These are phyloP conservation scores for Oenanthe sinensis DNA, from an alignment of 129 eudicot species.

Conservation along the genomic window DNA sequence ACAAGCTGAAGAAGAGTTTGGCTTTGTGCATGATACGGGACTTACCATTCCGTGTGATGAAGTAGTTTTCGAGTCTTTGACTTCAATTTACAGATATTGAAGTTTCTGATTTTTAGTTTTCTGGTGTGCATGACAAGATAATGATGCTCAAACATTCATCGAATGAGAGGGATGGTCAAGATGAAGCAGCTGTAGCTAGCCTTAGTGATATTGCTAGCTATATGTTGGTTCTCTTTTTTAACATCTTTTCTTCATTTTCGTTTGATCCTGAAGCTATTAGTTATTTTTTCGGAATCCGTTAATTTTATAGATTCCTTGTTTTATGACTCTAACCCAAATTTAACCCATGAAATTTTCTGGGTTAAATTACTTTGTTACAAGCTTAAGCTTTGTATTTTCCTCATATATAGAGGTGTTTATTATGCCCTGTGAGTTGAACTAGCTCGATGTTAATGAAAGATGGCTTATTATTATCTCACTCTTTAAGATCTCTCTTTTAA, in stretches of 20 bases:
- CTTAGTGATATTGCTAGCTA: neutral
- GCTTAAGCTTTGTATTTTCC: conserved; percentile 22
- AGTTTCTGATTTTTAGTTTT: neutral
- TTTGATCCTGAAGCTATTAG: neutral
- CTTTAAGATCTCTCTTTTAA: too few species aligned
- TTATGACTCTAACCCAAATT: conserved; percentile 22
- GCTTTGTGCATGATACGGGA: conserved; percentile 2
- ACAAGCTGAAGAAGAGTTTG: conserved; percentile 8
- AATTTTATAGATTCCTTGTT: conserved; percentile 11
- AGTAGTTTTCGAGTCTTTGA: conserved; percentile 22
- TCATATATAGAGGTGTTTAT: conserved; percentile 36
- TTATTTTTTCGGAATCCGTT: conserved; percentile 12
- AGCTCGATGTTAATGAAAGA: conserved; percentile 15
- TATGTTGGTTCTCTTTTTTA: conserved; percentile 24
- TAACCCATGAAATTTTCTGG: conserved; percentile 21
- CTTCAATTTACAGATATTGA: conserved; percentile 51
- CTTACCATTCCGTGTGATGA: conserved; percentile 12
- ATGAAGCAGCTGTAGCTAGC: conserved; percentile 19
- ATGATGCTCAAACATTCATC: neutral
- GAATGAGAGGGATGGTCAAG: conserved; percentile 34
- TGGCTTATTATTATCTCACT: neutral
- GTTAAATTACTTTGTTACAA: conserved; percentile 21
- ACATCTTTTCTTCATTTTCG: conserved; percentile 14
- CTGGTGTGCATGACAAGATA: neutral
- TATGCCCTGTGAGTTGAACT: conserved; percentile 28